Evolutionary conservation across 352 stramenopile species (phyloP).

Genomic region (Albugo candida): DNA sequence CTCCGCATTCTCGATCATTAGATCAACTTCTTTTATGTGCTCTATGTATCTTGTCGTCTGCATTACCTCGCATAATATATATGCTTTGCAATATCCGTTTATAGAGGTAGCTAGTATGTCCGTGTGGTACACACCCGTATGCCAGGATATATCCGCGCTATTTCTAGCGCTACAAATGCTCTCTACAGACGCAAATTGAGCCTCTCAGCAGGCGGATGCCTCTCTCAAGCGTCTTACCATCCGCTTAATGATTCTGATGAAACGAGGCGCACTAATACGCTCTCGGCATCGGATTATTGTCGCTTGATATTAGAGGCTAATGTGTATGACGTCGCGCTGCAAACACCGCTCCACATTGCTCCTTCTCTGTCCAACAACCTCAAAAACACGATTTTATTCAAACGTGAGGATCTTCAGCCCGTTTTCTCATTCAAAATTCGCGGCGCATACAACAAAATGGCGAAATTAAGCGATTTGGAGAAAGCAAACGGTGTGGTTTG

Average conservation of each 20-base stretch:
- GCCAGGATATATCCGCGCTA: too few species aligned
- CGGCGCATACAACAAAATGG: slow-evolving; percentile 98
- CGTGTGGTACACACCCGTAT: too few species aligned
- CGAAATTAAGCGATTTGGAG: slow-evolving; percentile 55
- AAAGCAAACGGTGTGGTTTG: slow-evolving; percentile 61
- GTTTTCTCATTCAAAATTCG: slow-evolving; percentile 99
- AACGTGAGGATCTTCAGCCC: slow-evolving; percentile 95
- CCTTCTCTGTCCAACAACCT: slow-evolving; percentile 42
- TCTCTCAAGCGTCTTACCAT: too few species aligned
- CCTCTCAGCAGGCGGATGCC: too few species aligned
- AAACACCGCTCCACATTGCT: slow-evolving; percentile 64
- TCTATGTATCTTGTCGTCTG: too few species aligned
- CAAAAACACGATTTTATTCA: slow-evolving; percentile 75
- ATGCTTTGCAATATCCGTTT: too few species aligned
- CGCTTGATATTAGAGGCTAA: slow-evolving; percentile 74
- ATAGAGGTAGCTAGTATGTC: too few species aligned
- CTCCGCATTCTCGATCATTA: slow-evolving; percentile 86
- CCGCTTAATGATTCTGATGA: too few species aligned
- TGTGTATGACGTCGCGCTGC: slow-evolving; percentile 70
- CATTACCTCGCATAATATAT: too few species aligned
- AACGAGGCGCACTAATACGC: not conserved
- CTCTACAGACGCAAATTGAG: too few species aligned
- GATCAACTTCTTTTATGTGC: slow-evolving; percentile 1
- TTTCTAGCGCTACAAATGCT: too few species aligned
- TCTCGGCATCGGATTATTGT: slow-evolving; percentile 36